phyloP scores from a whole-genome alignment of 2,329 filamentous ascomycete species.

The Trichoderma guizhouense region DNA sequence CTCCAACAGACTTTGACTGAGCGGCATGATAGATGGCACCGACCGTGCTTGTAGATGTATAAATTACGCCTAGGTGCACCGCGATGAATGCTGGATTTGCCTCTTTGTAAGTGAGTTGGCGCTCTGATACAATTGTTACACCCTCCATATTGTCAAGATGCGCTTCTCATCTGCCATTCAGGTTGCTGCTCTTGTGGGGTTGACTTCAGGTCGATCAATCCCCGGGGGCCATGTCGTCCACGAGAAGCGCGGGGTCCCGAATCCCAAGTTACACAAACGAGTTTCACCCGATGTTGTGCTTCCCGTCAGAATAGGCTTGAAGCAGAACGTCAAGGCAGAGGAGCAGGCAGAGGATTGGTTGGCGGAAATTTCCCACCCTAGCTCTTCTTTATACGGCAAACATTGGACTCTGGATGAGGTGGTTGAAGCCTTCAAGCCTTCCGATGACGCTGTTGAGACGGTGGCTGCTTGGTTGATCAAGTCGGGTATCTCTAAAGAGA shows the following conservation, averaged over 20 bases:
- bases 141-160: background rate
- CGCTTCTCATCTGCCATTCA: constrained; percentile 9
- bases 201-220: constrained; percentile 2
- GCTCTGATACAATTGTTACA: background rate
- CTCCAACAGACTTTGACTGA: background rate
- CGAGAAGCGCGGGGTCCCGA: constrained; percentile 18
- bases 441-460: constrained; percentile 42
- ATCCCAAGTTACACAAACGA: constrained; percentile 6
- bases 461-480: constrained; percentile 51
- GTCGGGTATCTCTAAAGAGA: constrained; percentile 46
- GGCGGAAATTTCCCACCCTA: constrained; percentile 41
- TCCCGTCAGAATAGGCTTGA: constrained; percentile 41
- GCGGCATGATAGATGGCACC: background rate
- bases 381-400: constrained; percentile 42
- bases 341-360: constrained; percentile 41
- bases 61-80: background rate
- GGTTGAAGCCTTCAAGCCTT: constrained; percentile 40
- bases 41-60: background rate
- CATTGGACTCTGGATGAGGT: constrained; percentile 45
- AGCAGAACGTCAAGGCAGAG: constrained; percentile 39
- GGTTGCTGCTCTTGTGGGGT: background rate
- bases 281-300: constrained; percentile 22
- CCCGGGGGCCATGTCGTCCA: constrained; percentile 18
- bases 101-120: background rate
- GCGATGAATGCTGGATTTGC: background rate